Evolutionary conservation across 1,284 basidiomycete genomes (phyloP).

Genomic region (Cryptococcus sp.): DNA sequence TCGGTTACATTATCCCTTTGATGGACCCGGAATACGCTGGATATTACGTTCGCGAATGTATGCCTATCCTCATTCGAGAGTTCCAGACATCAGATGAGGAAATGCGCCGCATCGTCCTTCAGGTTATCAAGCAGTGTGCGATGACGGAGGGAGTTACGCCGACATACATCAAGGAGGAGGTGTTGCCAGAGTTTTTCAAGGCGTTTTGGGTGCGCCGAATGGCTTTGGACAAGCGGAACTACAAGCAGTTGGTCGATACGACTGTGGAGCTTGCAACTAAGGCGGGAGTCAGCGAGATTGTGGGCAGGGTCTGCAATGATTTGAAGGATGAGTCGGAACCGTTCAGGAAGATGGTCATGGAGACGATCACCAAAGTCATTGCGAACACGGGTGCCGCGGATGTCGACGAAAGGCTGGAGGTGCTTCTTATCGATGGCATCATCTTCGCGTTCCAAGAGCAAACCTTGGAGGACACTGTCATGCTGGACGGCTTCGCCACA

Average conservation of each 20-base stretch:
- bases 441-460: slow-evolving; percentile 99
- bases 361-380: slow-evolving; percentile 97
- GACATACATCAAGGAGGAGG: slow-evolving; percentile 92
- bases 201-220: slow-evolving; percentile 97
- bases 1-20: slow-evolving; percentile 98
- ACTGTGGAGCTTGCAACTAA: slow-evolving; percentile 98
- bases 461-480: slow-evolving; percentile 96
- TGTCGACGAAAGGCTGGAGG: slow-evolving; percentile 92
- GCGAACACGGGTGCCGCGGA: slow-evolving; percentile 90
- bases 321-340: slow-evolving; percentile 96
- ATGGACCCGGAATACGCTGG: slow-evolving; percentile 99
- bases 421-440: slow-evolving; percentile 93
- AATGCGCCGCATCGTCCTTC: slow-evolving; percentile 99
- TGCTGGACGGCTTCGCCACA: slow-evolving; percentile 97
- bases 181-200: slow-evolving; percentile 99
- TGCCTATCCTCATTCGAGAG: slow-evolving; percentile 96
- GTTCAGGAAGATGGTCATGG: slow-evolving; percentile 99
- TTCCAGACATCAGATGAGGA: slow-evolving; percentile 99
- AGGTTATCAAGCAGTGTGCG: slow-evolving; percentile 98
- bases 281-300: slow-evolving; percentile 92
- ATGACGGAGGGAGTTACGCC: slow-evolving; percentile 95
- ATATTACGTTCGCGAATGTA: slow-evolving; percentile 97
- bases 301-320: slow-evolving; percentile 92
- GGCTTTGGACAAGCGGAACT: slow-evolving; percentile 95
- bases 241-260: slow-evolving; percentile 96